Evolutionary conservation across 2,329 filamentous ascomycete genomes (phyloP).

Genomic region (Nannizziopsis barbatae): DNA sequence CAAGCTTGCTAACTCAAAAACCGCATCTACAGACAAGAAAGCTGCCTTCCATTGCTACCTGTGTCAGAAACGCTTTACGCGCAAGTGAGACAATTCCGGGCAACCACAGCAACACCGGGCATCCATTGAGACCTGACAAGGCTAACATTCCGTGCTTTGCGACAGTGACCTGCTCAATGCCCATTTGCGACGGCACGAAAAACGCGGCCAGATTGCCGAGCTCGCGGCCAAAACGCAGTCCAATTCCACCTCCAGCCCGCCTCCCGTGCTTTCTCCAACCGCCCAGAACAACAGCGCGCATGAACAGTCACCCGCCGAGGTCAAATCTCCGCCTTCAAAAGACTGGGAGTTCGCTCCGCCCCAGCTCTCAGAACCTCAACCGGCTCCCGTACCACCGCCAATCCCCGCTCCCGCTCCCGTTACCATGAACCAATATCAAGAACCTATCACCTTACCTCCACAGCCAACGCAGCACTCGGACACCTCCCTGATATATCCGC

Average conservation of each 20-base stretch:
- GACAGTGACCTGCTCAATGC: slow-evolving; percentile 18
- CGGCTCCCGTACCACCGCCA: not conserved
- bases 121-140: not conserved
- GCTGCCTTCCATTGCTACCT: slow-evolving; percentile 18
- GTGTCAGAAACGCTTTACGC: slow-evolving; percentile 17
- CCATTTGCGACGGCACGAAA: slow-evolving; percentile 18
- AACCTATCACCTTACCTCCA: slow-evolving; percentile 11
- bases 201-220: slow-evolving; percentile 13
- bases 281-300: not conserved
- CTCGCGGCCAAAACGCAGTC: slow-evolving; percentile 2
- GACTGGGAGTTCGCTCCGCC: slow-evolving; percentile 7
- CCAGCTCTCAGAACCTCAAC: not conserved
- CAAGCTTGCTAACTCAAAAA: not conserved
- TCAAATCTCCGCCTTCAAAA: slow-evolving; percentile 7
- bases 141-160: not conserved
- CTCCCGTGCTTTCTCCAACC: slow-evolving; percentile 5
- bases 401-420: not conserved
- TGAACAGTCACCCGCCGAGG: slow-evolving; percentile 2
- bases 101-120: not conserved
- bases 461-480: slow-evolving; percentile 5
- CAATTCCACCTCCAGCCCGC: slow-evolving; percentile 9
- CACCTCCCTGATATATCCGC: slow-evolving; percentile 1
- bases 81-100: slow-evolving; percentile 14
- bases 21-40: slow-evolving; percentile 15
- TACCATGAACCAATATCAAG: slow-evolving; percentile 3